phyloP scores from a whole-genome alignment of 2,329 filamentous ascomycete genomes.

The Penicillium sp. region DNA sequence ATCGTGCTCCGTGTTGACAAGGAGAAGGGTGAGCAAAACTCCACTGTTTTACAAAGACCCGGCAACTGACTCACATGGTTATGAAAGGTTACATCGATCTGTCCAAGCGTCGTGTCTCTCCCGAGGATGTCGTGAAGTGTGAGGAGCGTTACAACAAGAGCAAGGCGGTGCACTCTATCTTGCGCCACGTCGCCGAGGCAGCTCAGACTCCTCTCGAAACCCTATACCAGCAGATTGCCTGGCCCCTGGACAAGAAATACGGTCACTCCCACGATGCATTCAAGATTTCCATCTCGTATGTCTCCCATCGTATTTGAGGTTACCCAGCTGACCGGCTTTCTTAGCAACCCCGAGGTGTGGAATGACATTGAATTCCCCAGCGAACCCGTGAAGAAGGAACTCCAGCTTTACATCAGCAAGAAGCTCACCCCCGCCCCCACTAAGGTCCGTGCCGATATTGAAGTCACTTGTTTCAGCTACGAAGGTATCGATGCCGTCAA shows the following conservation, averaged over 20 bases:
- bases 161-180: slow-evolving; percentile 98
- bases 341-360: slow-evolving; percentile 92
- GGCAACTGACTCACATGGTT: slow-evolving; percentile 19
- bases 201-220: slow-evolving; percentile 90
- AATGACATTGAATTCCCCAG: slow-evolving; percentile 86
- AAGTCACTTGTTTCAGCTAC: slow-evolving; percentile 93
- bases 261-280: slow-evolving; percentile 97
- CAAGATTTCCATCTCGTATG: slow-evolving; percentile 96
- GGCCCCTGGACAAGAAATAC: slow-evolving; percentile 97
- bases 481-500: slow-evolving; percentile 99
- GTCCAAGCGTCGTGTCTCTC: slow-evolving; percentile 95
- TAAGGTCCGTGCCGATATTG: slow-evolving; percentile 96
- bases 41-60: not conserved
- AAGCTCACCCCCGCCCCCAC: slow-evolving; percentile 96
- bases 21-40: slow-evolving; percentile 72
- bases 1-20: slow-evolving; percentile 98
- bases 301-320: not conserved
- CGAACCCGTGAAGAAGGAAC: slow-evolving; percentile 80
- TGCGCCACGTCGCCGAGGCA: slow-evolving; percentile 98
- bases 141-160: slow-evolving; percentile 99
- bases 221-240: slow-evolving; percentile 90
- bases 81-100: slow-evolving; percentile 86
- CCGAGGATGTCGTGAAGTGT: slow-evolving; percentile 97
- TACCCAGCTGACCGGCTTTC: slow-evolving; percentile 8
- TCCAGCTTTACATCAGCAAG: slow-evolving; percentile 95